Base-by-base conservation (phyloP, 78 protist species). In the Cavenderia fasciculata region DNA sequence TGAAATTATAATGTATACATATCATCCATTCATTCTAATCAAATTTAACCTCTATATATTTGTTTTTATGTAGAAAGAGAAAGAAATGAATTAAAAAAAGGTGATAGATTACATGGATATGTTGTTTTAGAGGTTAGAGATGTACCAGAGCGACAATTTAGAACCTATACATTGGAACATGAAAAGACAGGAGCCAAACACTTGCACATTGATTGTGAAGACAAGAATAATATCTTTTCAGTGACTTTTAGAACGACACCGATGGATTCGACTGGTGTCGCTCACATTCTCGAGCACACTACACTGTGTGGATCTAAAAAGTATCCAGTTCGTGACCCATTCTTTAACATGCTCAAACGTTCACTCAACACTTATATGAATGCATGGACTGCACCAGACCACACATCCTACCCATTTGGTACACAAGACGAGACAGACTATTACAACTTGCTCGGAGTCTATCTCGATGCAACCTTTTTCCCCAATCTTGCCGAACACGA, bases 231-330 rank as follows among this genome's bases (percentile, higher is more conserved):
- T 77, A 88, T 89, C 21, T 89, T 89, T 25, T 49, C 85, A 57
- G 93, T 96, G 1, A 77, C 76, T 34, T 96, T 96, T 63, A 65
- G 89, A 33, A 97, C 99, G 0, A 85, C 78, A 1, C 95, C 98
- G 16, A 6, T 21, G 1, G 86, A 84, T 49, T 63, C 85, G 68
- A 94, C 86, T 0, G 99, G 99, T 27, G 93, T 96, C 31, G 75
- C 98, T 11, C 99, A 98, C 78, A 95, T 98, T 36, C 68, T 98
- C 25, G 99, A 98, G 59, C 99, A 98, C 74, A 92, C 97, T 11
- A 85, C 86, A 3, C 88, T 98, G 51, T 96, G 98, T 68, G 98
- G 99, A 2, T 95, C 98, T 2, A 57, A 86, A 18, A 74, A 75
- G 40, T 98, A 92, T 70, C 99, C 98, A 2, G 82, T 86, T 31